Base-by-base conservation (phyloP, 2,329 filamentous ascomycete genomes). In the Exophiala sideris region DNA sequence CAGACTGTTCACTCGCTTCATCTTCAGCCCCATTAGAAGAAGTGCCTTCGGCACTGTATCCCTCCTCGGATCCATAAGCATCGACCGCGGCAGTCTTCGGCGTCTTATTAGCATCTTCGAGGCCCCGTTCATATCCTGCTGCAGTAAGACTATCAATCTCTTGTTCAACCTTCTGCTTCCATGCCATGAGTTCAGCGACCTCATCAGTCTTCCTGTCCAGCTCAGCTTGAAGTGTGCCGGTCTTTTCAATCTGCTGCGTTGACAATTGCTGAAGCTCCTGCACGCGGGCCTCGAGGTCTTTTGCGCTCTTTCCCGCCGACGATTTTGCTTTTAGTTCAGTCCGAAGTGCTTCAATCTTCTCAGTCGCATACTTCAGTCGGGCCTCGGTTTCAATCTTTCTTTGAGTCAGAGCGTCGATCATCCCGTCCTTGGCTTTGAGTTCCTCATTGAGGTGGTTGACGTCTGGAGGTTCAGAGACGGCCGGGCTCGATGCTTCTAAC, bases 131-230 rank as follows among this genome's bases (percentile, higher is more conserved):
- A 21, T 40, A 42, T 16, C 40, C 38, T 21, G 41, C 33, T 12
- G 40, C n/a, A 14, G 33, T 14, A 38, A 49, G 12, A 24, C 16
- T 29, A 11, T 51, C 54, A 11, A 54, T 40, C 11, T 57, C 54
- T 32, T 53, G 24, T 36, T 56, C 52, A 32, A 56, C 44, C 9
- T 45, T 52, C 35, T 46, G 21, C 56, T 59, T 59, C 46, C 50
- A 52, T 5, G 54, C 57, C 33, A 50, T 46, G 14, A 60, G 48
- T 8, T 45, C 44, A 11, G 33, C 50, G 18, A 57, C 54, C 33
- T 54, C 48, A 2, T 34, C 40, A 8, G 48, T 39, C 34, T 54
- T 57, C 40, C 44, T 24, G 29, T 56, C 45, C 20, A 58, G 29
- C 11, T 53, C 42, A 16, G 47, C 48, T 14, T 51, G 57, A 11